These are phyloP conservation scores for Paramecium primaurelia DNA, from an alignment of 73 alveolate genomes.

Conservation along the genomic window DNA sequence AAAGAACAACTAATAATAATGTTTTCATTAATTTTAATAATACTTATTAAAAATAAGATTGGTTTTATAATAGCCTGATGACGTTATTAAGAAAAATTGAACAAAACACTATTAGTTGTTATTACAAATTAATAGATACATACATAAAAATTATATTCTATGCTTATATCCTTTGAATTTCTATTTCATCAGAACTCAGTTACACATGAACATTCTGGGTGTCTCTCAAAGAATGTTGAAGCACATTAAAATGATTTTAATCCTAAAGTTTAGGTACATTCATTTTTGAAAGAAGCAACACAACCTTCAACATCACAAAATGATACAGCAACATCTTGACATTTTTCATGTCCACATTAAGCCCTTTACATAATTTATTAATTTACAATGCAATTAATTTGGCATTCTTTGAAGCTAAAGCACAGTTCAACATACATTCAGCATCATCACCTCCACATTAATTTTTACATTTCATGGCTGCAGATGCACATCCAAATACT, in stretches of 20 bases:
- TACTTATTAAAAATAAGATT: not conserved
- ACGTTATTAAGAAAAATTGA: not conserved
- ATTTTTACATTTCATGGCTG: not conserved
- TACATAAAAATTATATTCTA: not conserved
- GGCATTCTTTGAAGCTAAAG: not conserved
- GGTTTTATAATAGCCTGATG: constrained; percentile 3
- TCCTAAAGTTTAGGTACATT: not conserved
- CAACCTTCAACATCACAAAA: constrained; percentile 15
- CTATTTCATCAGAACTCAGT: not conserved
- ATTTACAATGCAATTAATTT: constrained; percentile 18
- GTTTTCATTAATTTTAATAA: constrained; percentile 10
- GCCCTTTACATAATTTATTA: not conserved
- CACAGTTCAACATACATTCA: not conserved
- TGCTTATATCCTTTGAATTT: not conserved
- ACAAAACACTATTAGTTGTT: not conserved
- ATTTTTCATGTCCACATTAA: not conserved
- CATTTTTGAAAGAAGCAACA: not conserved
- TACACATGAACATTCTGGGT: constrained; percentile 37
- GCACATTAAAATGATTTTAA: not conserved
- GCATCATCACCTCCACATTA: not conserved
- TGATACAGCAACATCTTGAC: not conserved
- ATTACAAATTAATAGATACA: not conserved
- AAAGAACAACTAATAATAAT: not conserved
- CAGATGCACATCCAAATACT: constrained; percentile 8
- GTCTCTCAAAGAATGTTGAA: constrained; percentile 1